phyloP scores from a whole-genome alignment of 805 yeast genomes.

The Saccharomycopsis selenospora region DNA sequence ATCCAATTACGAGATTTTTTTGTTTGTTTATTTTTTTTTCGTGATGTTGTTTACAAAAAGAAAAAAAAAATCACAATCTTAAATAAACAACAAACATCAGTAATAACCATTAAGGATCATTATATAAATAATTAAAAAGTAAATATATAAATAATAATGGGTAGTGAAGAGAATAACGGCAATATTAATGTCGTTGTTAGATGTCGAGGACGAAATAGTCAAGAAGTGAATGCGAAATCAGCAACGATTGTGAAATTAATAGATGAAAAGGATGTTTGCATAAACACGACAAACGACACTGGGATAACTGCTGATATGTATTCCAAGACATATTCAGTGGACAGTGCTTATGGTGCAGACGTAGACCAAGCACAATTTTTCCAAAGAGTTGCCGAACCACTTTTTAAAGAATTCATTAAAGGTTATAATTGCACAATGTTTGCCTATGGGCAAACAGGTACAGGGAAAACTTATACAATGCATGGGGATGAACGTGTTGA shows the following conservation, averaged over 20 bases:
- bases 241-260: conserved; percentile 53
- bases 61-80: too few relatives aligned
- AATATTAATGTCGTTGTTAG: conserved; percentile 59
- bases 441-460: conserved; percentile 90
- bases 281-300: conserved; percentile 17
- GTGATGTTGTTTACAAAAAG: neutral
- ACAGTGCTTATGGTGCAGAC: conserved; percentile 76
- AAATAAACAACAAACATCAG: too few relatives aligned
- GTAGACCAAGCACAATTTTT: conserved; percentile 66
- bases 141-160: too few relatives aligned
- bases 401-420: conserved; percentile 57
- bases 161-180: conserved; percentile 28
- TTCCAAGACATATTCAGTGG: conserved; percentile 58
- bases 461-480: conserved; percentile 80
- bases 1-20: too few relatives aligned
- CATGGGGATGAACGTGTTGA: conserved; percentile 48
- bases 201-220: conserved; percentile 52
- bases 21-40: conserved; percentile 2
- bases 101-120: too few relatives aligned
- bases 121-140: too few relatives aligned
- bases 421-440: conserved; percentile 79
- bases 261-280: conserved; percentile 26
- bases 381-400: conserved; percentile 56
- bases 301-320: conserved; percentile 17
- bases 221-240: conserved; percentile 51